Evolutionary conservation across 805 yeast genomes (phyloP).

Genomic region (Barnettozyma vustinii): DNA sequence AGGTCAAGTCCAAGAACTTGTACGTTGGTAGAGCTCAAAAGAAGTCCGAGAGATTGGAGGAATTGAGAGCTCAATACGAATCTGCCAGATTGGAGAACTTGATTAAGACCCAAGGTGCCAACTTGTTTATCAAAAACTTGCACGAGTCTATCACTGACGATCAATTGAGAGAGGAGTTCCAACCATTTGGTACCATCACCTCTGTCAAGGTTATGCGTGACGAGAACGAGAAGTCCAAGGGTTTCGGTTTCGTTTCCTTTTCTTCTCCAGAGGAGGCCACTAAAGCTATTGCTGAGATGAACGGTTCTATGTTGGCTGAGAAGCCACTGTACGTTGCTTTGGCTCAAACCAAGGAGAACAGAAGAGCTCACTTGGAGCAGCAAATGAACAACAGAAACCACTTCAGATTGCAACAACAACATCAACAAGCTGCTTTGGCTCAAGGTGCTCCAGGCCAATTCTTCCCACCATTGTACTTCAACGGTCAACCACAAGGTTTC

Average conservation of each 20-base stretch:
- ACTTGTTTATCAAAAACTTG: constrained; percentile 93
- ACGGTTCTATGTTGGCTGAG: constrained; percentile 90
- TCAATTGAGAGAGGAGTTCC: constrained; percentile 83
- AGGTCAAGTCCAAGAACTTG: constrained; percentile 76
- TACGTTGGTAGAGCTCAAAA: constrained; percentile 99
- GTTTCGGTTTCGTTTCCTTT: constrained; percentile 98
- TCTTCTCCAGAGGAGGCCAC: constrained; percentile 98
- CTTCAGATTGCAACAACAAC: constrained; percentile 86
- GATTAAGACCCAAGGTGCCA: constrained; percentile 94
- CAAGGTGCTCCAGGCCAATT: constrained; percentile 84
- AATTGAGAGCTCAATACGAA: constrained; percentile 92
- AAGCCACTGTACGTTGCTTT: constrained; percentile 98
- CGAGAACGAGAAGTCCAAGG: constrained; percentile 92
- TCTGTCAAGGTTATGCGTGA: constrained; percentile 96
- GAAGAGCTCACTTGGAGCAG: constrained; percentile 95
- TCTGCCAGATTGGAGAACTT: constrained; percentile 85
- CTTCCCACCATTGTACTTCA: constrained; percentile 74
- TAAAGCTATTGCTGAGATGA: constrained; percentile 97
- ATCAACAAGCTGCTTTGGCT: constrained; percentile 53
- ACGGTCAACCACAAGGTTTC: constrained; percentile 60
- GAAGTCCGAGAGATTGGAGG: constrained; percentile 96
- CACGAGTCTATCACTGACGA: constrained; percentile 92
- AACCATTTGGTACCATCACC: constrained; percentile 90
- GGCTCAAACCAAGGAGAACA: constrained; percentile 97
- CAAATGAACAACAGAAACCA: constrained; percentile 98